phyloP scores from a whole-genome alignment of 2,329 filamentous ascomycete genomes.

The Penicillium frequentans region DNA sequence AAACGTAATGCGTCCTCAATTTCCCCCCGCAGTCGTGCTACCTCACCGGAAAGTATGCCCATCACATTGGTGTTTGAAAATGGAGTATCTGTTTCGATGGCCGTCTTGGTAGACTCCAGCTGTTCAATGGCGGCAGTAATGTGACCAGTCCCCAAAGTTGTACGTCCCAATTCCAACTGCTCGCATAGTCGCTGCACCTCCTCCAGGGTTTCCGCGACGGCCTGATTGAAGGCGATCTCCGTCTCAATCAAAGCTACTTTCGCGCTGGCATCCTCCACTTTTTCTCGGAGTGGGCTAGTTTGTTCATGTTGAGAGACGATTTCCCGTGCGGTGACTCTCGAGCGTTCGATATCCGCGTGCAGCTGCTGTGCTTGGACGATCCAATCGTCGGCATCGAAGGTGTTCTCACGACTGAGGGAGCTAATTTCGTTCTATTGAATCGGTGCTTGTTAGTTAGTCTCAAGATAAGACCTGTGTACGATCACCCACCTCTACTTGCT shows the following conservation, averaged over 20 bases:
- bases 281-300: slow-evolving; percentile 62
- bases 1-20: slow-evolving; percentile 66
- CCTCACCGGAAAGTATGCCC: slow-evolving; percentile 63
- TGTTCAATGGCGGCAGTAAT: slow-evolving; percentile 50
- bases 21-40: slow-evolving; percentile 64
- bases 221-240: slow-evolving; percentile 61
- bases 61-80: slow-evolving; percentile 39
- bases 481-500: slow-evolving; percentile 52
- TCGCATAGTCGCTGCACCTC: slow-evolving; percentile 52
- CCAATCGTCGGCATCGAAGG: slow-evolving; percentile 81
- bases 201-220: slow-evolving; percentile 51
- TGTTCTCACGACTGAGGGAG: slow-evolving; percentile 71
- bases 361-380: slow-evolving; percentile 79
- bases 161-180: slow-evolving; percentile 49
- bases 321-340: slow-evolving; percentile 74
- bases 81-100: slow-evolving; percentile 28
- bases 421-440: slow-evolving; percentile 67
- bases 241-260: slow-evolving; percentile 58
- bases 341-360: slow-evolving; percentile 80
- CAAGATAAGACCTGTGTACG: neutral
- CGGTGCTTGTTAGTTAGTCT: slow-evolving; percentile 11
- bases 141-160: slow-evolving; percentile 46
- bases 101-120: slow-evolving; percentile 45
- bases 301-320: slow-evolving; percentile 77
- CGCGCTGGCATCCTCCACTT: slow-evolving; percentile 61